Conservation (phyloP, 1,284 basidiomycete species). For the Mrakiaceae sp. region DNA sequence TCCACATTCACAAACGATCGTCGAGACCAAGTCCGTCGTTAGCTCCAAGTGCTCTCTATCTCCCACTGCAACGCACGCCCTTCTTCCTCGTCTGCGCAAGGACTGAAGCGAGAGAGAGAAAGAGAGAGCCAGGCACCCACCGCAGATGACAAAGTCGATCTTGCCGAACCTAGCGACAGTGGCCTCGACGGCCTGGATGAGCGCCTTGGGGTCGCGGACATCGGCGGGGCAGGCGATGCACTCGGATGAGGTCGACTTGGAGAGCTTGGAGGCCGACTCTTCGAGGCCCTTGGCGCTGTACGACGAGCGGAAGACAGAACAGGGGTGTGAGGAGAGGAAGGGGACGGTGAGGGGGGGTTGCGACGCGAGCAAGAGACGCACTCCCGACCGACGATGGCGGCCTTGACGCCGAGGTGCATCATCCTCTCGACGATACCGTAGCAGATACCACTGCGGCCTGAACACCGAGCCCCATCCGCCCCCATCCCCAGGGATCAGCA, state of each 20-base stretch:
- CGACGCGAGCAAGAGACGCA: conserved; percentile 33
- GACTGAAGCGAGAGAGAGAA: background rate
- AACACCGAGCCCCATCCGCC: background rate
- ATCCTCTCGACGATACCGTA: conserved; percentile 73
- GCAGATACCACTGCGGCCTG: conserved; percentile 70
- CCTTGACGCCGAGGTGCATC: conserved; percentile 74
- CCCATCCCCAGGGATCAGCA: too few relatives aligned
- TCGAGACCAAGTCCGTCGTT: too few relatives aligned
- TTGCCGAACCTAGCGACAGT: conserved; percentile 66
- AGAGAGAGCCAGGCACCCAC: conserved; percentile 36
- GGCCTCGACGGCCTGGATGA: conserved; percentile 64
- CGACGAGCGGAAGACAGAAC: background rate
- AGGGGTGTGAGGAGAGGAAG: background rate
- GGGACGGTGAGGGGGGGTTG: background rate
- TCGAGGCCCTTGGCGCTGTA: conserved; percentile 61
- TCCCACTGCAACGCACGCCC: too few relatives aligned
- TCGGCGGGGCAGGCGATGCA: conserved; percentile 73
- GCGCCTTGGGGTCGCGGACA: conserved; percentile 61
- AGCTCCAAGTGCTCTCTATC: too few relatives aligned
- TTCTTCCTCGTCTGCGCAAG: too few relatives aligned
- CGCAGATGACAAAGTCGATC: conserved; percentile 92
- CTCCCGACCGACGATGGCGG: conserved; percentile 78
- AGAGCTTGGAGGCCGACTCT: conserved; percentile 59
- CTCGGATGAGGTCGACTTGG: conserved; percentile 51
- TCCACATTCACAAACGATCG: too few relatives aligned